Percentiles rank a stretch among this genome's conserved stretches.
Conservation (phyloP, 768 basidiomycete species). For the Chalciporus sphaerocephalus region DNA sequence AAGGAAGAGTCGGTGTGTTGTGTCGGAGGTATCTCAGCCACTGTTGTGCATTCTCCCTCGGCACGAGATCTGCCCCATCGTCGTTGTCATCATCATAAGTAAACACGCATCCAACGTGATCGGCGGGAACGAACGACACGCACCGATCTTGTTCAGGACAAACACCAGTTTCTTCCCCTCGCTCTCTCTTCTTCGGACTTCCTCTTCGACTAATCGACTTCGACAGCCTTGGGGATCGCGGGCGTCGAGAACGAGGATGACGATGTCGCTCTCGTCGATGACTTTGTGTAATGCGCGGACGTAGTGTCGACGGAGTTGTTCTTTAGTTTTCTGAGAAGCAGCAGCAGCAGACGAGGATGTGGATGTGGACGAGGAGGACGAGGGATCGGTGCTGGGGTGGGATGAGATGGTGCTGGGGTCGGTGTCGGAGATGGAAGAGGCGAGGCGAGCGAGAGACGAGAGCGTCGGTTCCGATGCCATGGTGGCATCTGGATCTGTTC, state of each 20-base stretch:
- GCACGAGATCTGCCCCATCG: slow-evolving; percentile 69
- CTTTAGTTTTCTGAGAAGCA: slow-evolving; percentile 48
- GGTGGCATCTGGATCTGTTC: slow-evolving; percentile 46
- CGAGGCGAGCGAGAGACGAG: slow-evolving; percentile 53
- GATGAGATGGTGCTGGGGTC: not conserved
- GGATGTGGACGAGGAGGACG: slow-evolving; percentile 30
- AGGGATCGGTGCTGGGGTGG: not conserved
- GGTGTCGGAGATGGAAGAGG: slow-evolving; percentile 32
- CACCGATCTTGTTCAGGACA: slow-evolving; percentile 96
- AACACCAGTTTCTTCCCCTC: slow-evolving; percentile 92
- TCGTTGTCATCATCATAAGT: too few relatives aligned
- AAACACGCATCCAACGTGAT: too few relatives aligned
- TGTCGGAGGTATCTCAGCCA: slow-evolving; percentile 94
- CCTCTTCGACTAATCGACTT: slow-evolving; percentile 90
- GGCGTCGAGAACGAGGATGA: slow-evolving; percentile 88
- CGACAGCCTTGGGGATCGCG: slow-evolving; percentile 93
- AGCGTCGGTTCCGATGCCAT: slow-evolving; percentile 77
- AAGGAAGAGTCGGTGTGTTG: slow-evolving; percentile 88
- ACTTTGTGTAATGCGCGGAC: slow-evolving; percentile 84
- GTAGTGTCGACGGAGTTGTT: slow-evolving; percentile 69
- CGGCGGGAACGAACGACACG: too few relatives aligned
- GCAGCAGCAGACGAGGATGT: not conserved
- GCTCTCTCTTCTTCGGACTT: slow-evolving; percentile 76
- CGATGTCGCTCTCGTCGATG: slow-evolving; percentile 87
- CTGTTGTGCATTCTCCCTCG: slow-evolving; percentile 77